Conservation (phyloP, 2,329 filamentous ascomycete genomes). For the Ascochyta rabiei region DNA sequence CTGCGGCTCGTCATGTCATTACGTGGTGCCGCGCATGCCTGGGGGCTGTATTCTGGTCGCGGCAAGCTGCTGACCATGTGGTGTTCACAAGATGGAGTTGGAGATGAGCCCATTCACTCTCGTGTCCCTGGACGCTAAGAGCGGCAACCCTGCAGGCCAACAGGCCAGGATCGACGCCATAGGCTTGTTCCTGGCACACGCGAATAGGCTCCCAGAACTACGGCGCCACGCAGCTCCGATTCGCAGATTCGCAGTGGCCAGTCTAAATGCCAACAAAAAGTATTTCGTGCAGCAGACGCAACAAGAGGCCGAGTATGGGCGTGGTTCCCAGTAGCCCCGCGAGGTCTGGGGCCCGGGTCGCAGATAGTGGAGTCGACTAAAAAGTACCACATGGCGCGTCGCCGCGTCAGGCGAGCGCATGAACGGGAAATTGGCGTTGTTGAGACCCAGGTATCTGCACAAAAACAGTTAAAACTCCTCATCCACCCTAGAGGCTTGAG, state of each 20-base stretch:
- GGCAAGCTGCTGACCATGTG: conserved; percentile 2
- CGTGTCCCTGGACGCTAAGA: conserved; percentile 21
- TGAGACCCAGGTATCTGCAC: conserved; percentile 32
- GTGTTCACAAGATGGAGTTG: not conserved
- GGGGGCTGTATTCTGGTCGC: conserved; percentile 19
- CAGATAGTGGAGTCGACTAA: conserved; percentile 9
- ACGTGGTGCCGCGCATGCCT: conserved; percentile 19
- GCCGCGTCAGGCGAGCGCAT: conserved; percentile 9
- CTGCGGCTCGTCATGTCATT: conserved; percentile 16
- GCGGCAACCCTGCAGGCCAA: conserved; percentile 25
- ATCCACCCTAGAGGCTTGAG: conserved; percentile 19
- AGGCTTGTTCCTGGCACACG: conserved; percentile 18
- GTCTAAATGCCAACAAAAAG: not conserved
- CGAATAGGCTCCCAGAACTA: conserved; percentile 17
- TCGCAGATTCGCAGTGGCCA: conserved; percentile 24
- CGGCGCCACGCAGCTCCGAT: conserved; percentile 22
- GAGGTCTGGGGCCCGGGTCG: not conserved
- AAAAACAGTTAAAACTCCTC: conserved; percentile 33
- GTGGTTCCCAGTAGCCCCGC: not conserved
- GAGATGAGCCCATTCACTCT: conserved; percentile 19
- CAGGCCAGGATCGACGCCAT: conserved; percentile 21
- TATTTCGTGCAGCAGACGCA: not conserved
- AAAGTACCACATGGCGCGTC: conserved; percentile 14
- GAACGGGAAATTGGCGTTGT: conserved; percentile 34
- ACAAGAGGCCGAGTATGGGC: not conserved